Percentiles rank a stretch among this genome's conserved stretches.
Conservation (phyloP, 257 asterid genomes). For the Parsonsia alboflavescens region DNA sequence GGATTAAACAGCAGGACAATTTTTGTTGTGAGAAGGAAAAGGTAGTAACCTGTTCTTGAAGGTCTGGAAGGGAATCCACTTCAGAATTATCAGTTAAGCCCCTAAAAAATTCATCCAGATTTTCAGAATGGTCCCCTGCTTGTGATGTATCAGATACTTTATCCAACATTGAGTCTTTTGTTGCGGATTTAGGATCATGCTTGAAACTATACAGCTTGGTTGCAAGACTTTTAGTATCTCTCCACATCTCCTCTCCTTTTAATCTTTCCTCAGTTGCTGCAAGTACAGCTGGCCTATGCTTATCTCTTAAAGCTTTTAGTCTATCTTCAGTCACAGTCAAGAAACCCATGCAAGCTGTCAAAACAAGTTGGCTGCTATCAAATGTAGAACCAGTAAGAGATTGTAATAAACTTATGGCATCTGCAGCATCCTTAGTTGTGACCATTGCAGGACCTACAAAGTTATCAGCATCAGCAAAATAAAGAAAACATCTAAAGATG, state of each 20-base stretch:
- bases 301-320: constrained; percentile 57
- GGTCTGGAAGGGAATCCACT: constrained; percentile 69
- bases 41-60: constrained; percentile 71
- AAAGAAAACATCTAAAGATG: not conserved
- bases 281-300: constrained; percentile 70
- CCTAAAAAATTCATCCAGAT: constrained; percentile 47
- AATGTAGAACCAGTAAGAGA: constrained; percentile 80
- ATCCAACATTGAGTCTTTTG: constrained; percentile 41
- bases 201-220: constrained; percentile 84
- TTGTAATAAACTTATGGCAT: constrained; percentile 74
- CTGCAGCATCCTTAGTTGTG: constrained; percentile 88
- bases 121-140: constrained; percentile 38
- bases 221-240: constrained; percentile 73
- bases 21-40: constrained; percentile 6
- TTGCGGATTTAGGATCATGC: constrained; percentile 43
- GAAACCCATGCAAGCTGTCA: constrained; percentile 93
- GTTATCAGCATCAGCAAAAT: not conserved
- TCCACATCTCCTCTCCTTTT: constrained; percentile 48
- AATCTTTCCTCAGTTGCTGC: constrained; percentile 59
- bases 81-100: constrained; percentile 50
- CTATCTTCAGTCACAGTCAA: constrained; percentile 59
- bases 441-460: constrained; percentile 75
- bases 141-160: constrained; percentile 30
- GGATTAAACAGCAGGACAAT: not conserved
- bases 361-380: constrained; percentile 93